A percentile compares a stretch with the other conserved stretches of the same genome.
These are phyloP conservation scores for Plasmopara viticola DNA, from an alignment of 352 stramenopile species.

Conservation along the genomic window DNA sequence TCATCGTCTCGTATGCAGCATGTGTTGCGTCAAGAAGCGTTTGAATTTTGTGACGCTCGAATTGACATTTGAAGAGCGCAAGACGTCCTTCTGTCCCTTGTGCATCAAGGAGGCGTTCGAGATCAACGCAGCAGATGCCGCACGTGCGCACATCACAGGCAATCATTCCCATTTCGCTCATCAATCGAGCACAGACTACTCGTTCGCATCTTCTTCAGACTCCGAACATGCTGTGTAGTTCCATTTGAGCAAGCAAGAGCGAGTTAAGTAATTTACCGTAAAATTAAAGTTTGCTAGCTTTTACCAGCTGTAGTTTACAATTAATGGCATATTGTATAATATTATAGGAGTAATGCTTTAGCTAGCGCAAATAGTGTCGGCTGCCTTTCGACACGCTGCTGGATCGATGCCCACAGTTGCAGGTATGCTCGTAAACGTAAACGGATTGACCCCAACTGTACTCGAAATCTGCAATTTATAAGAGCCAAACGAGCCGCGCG, in stretches of 20 bases:
- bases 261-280: too few relatives aligned
- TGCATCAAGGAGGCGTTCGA: constrained; percentile 34
- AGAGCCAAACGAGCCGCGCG: constrained; percentile 17
- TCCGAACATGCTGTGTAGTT: constrained; percentile 22
- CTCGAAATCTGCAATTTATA: constrained; percentile 33
- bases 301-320: too few relatives aligned
- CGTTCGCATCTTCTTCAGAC: constrained; percentile 27
- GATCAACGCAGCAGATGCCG: constrained; percentile 25
- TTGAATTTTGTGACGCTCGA: constrained; percentile 32
- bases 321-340: too few relatives aligned
- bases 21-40: constrained; percentile 31
- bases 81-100: constrained; percentile 25
- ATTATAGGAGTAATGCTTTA: too few relatives aligned
- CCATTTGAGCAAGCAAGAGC: background rate
- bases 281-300: too few relatives aligned
- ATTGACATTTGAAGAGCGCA: constrained; percentile 33
- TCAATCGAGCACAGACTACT: constrained; percentile 26
- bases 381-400: constrained; percentile 8
- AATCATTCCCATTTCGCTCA: constrained; percentile 22
- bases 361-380: constrained; percentile 11
- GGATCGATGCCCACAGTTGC: constrained; percentile 10
- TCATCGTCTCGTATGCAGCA: constrained; percentile 25
- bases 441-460: constrained; percentile 12
- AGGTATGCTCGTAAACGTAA: constrained; percentile 15
- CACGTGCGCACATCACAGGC: constrained; percentile 23